Evolutionary conservation across 1,139 yeast genomes (phyloP), one percentile per base, ranked within the genome.

Genomic region (Yamadazyma triangularis): DNA sequence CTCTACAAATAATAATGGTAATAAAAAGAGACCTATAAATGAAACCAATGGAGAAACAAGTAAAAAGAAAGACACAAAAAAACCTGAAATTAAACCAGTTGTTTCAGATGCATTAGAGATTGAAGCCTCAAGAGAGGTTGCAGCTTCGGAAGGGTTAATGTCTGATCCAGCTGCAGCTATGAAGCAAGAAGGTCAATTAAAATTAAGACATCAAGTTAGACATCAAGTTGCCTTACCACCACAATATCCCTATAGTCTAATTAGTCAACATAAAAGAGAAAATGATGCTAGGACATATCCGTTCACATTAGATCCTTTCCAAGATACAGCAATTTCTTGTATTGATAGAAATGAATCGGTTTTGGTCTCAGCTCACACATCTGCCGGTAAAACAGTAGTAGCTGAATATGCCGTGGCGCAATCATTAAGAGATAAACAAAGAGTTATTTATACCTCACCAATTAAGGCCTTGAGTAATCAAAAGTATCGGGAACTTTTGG

Each of bases 331-430:
- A 8, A 80, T 91, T 34, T 87, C 94, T 24, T 91, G 96, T 58
- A 83, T 91, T 40, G 97, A 91, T 53, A 75, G 96, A 50, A 79
- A 84, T 41, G 97, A 91, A 55, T 83, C 95, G n/a, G 99, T 91
- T 8, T 72, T 91, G 47, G 97, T 91, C 2, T 89, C 97, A 15
- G 99, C 99, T 0, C 99, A 91, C 52, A 89, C 98, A 0, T 89
- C 97, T 19, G 98, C 98, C 6, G 99, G 99, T 64, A 91, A 91
- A 54, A 91, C 99, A 0, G 99, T 93, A 28, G 98, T 91, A 30
- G 99, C 99, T 0, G 99, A 91, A 53, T 93, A 91, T 51, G 97
- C 98, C 26, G 91, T 91, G 62, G 97, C 98, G 2, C 94, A 88
- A 64, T 86, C 96, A 10, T 64, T 87, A 40, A 67, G 88, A 47